Conservation (phyloP, 148 eudicot genomes). For the Silene uniflora region DNA sequence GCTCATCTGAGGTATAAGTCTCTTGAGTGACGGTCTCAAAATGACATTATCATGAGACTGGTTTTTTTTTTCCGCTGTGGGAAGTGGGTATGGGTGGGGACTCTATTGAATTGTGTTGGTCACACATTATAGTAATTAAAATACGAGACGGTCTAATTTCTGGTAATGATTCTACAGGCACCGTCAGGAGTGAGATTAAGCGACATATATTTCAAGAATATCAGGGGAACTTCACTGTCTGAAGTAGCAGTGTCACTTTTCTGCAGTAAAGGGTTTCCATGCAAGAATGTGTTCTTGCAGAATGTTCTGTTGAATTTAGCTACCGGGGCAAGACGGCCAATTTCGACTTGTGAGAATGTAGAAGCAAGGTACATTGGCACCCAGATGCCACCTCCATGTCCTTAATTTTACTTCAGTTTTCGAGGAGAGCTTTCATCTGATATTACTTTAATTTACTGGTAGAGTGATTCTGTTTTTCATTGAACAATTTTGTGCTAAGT, state of each 20-base stretch:
- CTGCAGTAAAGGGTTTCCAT: constrained; percentile 48
- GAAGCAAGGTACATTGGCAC: constrained; percentile 46
- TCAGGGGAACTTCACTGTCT: constrained; percentile 43
- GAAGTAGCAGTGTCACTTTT: constrained; percentile 43
- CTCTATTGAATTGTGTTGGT: no score
- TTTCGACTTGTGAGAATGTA: constrained; percentile 43
- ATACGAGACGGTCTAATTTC: no score
- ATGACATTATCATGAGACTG: no score
- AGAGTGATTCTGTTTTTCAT: background rate
- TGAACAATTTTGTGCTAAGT: background rate
- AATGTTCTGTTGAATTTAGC: constrained; percentile 38
- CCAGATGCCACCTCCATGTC: constrained; percentile 51
- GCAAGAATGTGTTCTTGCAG: constrained; percentile 43
- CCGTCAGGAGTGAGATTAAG: constrained; percentile 52
- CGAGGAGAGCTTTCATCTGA: background rate
- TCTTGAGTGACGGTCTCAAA: background rate
- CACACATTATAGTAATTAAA: no score
- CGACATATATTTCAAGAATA: constrained; percentile 45
- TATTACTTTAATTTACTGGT: background rate
- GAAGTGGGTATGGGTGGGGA: no score
- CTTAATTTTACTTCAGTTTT: constrained; percentile 3
- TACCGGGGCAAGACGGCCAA: constrained; percentile 25
- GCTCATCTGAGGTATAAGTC: constrained; percentile 35
- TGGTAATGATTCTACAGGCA: constrained; percentile 26
- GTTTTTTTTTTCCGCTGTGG: no score